Percentiles rank a stretch among this genome's conserved stretches.
phyloP scores from a whole-genome alignment of 371 early-diverging fungal genomes.

The Scutellospora calospora region DNA sequence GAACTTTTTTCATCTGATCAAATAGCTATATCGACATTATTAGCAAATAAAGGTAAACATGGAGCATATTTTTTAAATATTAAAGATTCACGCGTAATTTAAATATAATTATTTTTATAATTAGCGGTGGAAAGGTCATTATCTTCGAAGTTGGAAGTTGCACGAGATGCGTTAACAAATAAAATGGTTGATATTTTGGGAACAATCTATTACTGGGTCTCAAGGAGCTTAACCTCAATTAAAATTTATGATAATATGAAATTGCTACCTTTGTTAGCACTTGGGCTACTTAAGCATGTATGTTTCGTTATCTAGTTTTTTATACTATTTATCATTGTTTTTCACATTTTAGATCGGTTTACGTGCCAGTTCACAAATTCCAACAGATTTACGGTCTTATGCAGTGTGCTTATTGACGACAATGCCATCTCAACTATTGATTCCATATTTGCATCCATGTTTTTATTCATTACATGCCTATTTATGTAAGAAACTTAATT shows the following conservation, averaged over 20 bases:
- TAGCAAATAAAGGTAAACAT: conserved; percentile 83
- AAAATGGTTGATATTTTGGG: conserved; percentile 87
- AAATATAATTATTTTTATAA: not conserved
- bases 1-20: conserved; percentile 88
- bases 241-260: conserved; percentile 85
- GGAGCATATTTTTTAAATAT: not conserved
- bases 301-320: conserved; percentile 4
- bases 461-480: conserved; percentile 89
- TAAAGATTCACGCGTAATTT: not conserved
- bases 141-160: conserved; percentile 91
- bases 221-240: conserved; percentile 85
- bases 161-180: conserved; percentile 91
- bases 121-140: conserved; percentile 81
- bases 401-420: conserved; percentile 80
- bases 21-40: conserved; percentile 80
- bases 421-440: conserved; percentile 81
- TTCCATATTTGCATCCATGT: conserved; percentile 76
- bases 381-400: conserved; percentile 73
- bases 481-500: conserved; percentile 56
- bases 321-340: too few species aligned
- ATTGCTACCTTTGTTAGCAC: conserved; percentile 83
- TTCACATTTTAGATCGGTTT: conserved; percentile 59
- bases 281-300: conserved; percentile 85
- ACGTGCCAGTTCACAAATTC: conserved; percentile 74
- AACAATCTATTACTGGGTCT: conserved; percentile 72